A percentile compares a stretch with the other conserved stretches of the same genome.
Evolutionary conservation across 306 rosid species (phyloP).

Genomic region (Cicer arietinum): DNA sequence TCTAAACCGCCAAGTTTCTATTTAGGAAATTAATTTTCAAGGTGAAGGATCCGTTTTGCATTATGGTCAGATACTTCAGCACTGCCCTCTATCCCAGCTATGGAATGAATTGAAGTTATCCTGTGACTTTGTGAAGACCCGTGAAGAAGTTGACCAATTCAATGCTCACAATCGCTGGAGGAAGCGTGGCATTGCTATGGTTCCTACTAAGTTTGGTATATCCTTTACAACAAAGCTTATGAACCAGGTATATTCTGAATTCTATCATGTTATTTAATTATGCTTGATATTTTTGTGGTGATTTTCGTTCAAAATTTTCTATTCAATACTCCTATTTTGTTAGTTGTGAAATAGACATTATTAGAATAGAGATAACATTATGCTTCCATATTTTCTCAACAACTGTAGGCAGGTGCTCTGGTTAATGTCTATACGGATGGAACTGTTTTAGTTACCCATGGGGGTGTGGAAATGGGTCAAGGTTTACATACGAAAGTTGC

Average conservation of each 20-base stretch:
- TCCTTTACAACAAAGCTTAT: conserved; percentile 82
- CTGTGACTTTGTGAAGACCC: conserved; percentile 68
- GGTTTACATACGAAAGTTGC: conserved; percentile 97
- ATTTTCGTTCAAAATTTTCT: conserved; percentile 23
- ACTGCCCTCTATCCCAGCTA: conserved; percentile 72
- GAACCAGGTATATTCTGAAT: conserved; percentile 77
- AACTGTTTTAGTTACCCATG: conserved; percentile 92
- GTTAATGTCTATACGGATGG: conserved; percentile 97
- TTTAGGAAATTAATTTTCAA: conserved; percentile 90
- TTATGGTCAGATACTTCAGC: conserved; percentile 77
- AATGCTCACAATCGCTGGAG: conserved; percentile 79
- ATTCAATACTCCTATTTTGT: conserved; percentile 34
- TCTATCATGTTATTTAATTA: conserved; percentile 1
- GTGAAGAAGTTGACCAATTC: conserved; percentile 68
- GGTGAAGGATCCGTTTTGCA: conserved; percentile 81
- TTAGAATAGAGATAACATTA: conserved; percentile 20
- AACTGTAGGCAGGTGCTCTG: conserved; percentile 93
- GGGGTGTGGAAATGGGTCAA: conserved; percentile 99
- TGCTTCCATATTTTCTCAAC: conserved; percentile 37
- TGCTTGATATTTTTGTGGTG: conserved; percentile 28
- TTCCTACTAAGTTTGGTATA: conserved; percentile 95
- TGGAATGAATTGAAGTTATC: conserved; percentile 85
- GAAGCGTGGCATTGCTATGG: conserved; percentile 91
- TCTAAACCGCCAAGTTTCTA: conserved; percentile 41
- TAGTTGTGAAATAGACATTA: conserved; percentile 20